phyloP scores from a whole-genome alignment of 495 filamentous ascomycete species.

The Parathielavia appendiculata region DNA sequence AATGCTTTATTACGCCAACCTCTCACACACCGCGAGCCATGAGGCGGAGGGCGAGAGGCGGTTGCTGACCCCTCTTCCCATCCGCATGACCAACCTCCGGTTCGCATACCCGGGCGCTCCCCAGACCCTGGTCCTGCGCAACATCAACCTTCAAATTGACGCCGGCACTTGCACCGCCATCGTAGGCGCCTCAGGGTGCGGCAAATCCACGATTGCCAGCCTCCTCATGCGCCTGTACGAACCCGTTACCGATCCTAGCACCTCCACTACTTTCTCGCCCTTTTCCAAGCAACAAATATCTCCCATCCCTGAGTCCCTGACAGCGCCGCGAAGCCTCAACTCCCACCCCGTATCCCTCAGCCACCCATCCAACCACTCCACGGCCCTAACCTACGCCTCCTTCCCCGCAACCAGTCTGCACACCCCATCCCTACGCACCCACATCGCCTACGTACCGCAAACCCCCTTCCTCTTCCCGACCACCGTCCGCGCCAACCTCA shows the following conservation, averaged over 20 bases:
- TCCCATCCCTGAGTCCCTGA: slow-evolving; percentile 3
- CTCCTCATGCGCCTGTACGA: slow-evolving; percentile 54
- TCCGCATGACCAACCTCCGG: slow-evolving; percentile 53
- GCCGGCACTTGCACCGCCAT: slow-evolving; percentile 63
- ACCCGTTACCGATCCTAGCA: not conserved
- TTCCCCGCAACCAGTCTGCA: slow-evolving; percentile 53
- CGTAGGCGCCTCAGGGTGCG: slow-evolving; percentile 77
- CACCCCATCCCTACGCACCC: slow-evolving; percentile 57
- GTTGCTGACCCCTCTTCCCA: slow-evolving; percentile 51
- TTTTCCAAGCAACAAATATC: slow-evolving; percentile 35
- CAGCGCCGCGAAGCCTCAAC: slow-evolving; percentile 23
- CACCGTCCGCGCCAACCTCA: slow-evolving; percentile 71
- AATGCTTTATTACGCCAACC: slow-evolving; percentile 64
- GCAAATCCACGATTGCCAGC: slow-evolving; percentile 81
- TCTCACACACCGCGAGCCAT: slow-evolving; percentile 52
- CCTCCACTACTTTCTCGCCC: slow-evolving; percentile 34
- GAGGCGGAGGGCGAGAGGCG: slow-evolving; percentile 51
- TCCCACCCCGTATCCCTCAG: not conserved
- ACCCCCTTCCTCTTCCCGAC: slow-evolving; percentile 69
- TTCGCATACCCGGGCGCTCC: slow-evolving; percentile 67
- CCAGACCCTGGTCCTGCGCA: slow-evolving; percentile 48
- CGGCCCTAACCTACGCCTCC: slow-evolving; percentile 3
- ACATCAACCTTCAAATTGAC: slow-evolving; percentile 57
- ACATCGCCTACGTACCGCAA: slow-evolving; percentile 74
- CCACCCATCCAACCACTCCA: not conserved